These are phyloP conservation scores for Syzygium malaccense DNA, from an alignment of 441 rosid species.

Conservation along the genomic window DNA sequence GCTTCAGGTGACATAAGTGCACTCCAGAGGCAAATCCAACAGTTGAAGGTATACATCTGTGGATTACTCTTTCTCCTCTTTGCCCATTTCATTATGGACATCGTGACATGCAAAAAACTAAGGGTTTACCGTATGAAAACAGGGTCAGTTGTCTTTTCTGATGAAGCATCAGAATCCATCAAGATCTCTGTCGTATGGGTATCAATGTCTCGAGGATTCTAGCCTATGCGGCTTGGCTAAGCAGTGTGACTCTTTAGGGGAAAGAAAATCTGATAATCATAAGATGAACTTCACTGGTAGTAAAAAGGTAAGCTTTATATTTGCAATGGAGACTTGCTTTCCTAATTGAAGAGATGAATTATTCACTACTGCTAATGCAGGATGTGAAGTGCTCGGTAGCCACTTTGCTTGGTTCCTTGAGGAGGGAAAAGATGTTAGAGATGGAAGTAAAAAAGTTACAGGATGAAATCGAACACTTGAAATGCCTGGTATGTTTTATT, in stretches of 20 bases:
- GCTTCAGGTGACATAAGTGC: conserved; percentile 85
- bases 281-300: conserved; percentile 17
- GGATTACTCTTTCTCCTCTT: not conserved
- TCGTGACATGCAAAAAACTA: conserved; percentile 13
- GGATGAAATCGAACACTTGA: conserved; percentile 54
- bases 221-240: conserved; percentile 13
- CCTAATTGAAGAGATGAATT: not conserved
- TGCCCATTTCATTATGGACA: not conserved
- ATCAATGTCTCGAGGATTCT: conserved; percentile 33
- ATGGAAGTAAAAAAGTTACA: conserved; percentile 35
- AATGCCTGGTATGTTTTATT: conserved; percentile 44
- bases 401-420: conserved; percentile 45
- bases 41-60: conserved; percentile 48
- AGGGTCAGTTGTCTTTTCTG: conserved; percentile 68
- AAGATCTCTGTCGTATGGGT: conserved; percentile 25
- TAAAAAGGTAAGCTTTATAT: conserved; percentile 37
- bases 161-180: conserved; percentile 42
- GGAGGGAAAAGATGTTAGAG: conserved; percentile 69
- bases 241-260: conserved; percentile 19
- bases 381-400: conserved; percentile 39
- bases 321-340: not conserved
- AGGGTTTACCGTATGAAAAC: conserved; percentile 17
- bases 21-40: conserved; percentile 78
- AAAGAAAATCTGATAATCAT: conserved; percentile 19
- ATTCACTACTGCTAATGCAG: conserved; percentile 10